phyloP scores from a whole-genome alignment of 495 filamentous ascomycete species.

The Penicillium cinerascens region DNA sequence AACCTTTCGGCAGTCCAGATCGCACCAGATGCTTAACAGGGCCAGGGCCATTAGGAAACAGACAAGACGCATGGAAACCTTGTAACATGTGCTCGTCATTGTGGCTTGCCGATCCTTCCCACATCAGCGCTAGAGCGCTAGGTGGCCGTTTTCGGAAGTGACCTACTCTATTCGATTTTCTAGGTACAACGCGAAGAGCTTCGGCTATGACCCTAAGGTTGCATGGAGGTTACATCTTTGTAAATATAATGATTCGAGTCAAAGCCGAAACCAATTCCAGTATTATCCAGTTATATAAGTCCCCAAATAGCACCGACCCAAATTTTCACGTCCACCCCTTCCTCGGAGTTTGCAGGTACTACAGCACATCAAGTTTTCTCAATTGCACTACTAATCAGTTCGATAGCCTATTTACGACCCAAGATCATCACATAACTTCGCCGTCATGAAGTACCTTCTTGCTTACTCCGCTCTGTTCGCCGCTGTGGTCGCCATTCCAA shows the following conservation, averaged over 20 bases:
- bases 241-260: not conserved
- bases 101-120: not conserved
- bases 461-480: constrained; percentile 1
- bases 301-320: not conserved
- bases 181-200: not conserved
- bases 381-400: not conserved
- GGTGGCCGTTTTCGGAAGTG: not conserved
- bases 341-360: not conserved
- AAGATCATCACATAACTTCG: not conserved
- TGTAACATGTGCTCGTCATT: not conserved
- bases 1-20: no score
- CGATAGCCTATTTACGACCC: not conserved
- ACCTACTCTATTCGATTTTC: not conserved
- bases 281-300: not conserved
- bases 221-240: not conserved
- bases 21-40: no score
- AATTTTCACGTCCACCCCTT: no score
- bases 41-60: no score
- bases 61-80: not conserved
- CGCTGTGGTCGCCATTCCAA: constrained; percentile 2
- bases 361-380: not conserved
- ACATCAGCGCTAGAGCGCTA: no score
- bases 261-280: not conserved
- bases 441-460: constrained; percentile 5
- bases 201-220: not conserved